These are phyloP conservation scores for Saccharum spontaneum DNA, from an alignment of 176 grass and related monocot genomes.

Conservation along the genomic window DNA sequence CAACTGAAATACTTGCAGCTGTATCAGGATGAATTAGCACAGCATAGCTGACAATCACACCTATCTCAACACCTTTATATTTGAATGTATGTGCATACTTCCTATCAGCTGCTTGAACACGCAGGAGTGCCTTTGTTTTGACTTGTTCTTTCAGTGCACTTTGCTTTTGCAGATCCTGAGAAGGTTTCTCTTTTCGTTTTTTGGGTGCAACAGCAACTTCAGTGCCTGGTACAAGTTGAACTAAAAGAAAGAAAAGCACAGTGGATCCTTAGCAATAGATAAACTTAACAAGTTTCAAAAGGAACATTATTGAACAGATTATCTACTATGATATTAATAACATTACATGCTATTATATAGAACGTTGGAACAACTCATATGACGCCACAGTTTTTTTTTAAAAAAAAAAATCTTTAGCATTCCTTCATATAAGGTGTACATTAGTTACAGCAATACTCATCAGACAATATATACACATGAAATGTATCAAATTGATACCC, in stretches of 20 bases:
- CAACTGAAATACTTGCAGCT: slow-evolving; percentile 64
- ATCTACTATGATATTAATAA: slow-evolving; percentile 6
- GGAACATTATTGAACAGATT: not conserved
- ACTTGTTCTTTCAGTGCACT: slow-evolving; percentile 56
- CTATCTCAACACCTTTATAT: slow-evolving; percentile 59
- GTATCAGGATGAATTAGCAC: slow-evolving; percentile 90
- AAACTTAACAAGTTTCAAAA: not conserved
- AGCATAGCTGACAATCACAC: slow-evolving; percentile 65
- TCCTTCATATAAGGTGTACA: not conserved
- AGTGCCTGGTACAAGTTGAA: slow-evolving; percentile 93
- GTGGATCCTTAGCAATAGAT: slow-evolving; percentile 13
- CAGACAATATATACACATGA: not conserved
- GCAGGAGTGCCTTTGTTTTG: slow-evolving; percentile 76
- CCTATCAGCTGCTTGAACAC: slow-evolving; percentile 67
- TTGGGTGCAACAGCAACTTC: slow-evolving; percentile 91
- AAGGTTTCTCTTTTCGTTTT: slow-evolving; percentile 48
- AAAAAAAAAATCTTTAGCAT: not conserved
- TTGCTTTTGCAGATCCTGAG: slow-evolving; percentile 58
- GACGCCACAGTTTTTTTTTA: not conserved
- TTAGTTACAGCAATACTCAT: not conserved
- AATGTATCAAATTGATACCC: not conserved
- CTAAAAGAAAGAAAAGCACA: slow-evolving; percentile 43
- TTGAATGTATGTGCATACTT: slow-evolving; percentile 69
- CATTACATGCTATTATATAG: slow-evolving; percentile 16
- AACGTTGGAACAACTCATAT: slow-evolving; percentile 12